These are phyloP conservation scores for Dipteronia sinensis DNA, from an alignment of 345 rosid species.

Conservation along the genomic window DNA sequence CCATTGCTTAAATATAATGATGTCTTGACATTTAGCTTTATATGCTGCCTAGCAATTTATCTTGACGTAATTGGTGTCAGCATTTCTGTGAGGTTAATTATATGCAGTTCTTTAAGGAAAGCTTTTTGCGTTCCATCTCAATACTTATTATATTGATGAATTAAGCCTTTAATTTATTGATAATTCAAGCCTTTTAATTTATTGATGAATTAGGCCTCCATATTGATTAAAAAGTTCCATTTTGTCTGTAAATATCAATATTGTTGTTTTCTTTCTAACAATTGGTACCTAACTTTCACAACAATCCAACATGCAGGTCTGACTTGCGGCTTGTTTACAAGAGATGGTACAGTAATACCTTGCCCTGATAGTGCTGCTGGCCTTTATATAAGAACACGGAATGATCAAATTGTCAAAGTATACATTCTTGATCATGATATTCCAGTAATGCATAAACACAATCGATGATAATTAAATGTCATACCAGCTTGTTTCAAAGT, in stretches of 20 bases:
- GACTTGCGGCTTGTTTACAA: constrained; percentile 81
- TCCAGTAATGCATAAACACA: constrained; percentile 13
- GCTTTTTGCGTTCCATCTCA: neutral
- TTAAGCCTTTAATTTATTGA: neutral
- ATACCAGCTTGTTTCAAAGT: constrained; percentile 6
- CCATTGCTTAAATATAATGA: neutral
- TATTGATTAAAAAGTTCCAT: neutral
- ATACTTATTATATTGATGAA: constrained; percentile 6
- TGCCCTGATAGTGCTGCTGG: constrained; percentile 87
- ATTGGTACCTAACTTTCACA: constrained; percentile 27
- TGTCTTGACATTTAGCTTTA: neutral
- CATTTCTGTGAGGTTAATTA: neutral
- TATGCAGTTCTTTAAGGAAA: neutral
- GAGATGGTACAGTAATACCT: constrained; percentile 69
- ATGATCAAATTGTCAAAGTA: constrained; percentile 83
- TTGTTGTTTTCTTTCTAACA: neutral
- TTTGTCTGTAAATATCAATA: neutral
- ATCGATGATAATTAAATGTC: constrained; percentile 3
- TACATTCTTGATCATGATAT: constrained; percentile 25
- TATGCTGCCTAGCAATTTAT: neutral
- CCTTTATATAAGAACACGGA: constrained; percentile 82
- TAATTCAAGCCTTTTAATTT: too few species aligned
- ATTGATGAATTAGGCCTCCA: neutral
- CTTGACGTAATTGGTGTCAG: neutral
- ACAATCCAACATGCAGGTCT: constrained; percentile 67